A percentile compares a stretch with the other conserved stretches of the same genome.
Evolutionary conservation across 371 early-diverging fungal species (phyloP).

Genomic region (Thermomucor indicae-seudaticae): DNA sequence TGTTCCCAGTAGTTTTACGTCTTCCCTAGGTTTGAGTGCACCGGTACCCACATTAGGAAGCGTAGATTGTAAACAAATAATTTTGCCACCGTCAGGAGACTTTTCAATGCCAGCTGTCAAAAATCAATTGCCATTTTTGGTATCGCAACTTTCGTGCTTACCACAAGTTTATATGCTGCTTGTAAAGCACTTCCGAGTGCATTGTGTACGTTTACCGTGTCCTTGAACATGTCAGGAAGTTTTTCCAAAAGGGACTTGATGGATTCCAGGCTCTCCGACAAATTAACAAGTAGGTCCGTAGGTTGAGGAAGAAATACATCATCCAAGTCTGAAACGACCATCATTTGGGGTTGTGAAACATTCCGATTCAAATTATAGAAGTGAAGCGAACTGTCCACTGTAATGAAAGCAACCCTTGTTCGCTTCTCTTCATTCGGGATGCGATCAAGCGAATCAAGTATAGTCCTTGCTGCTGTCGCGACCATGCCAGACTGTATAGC

Average conservation of each 20-base stretch:
- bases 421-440: conserved; percentile 90
- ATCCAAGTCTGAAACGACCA: conserved; percentile 88
- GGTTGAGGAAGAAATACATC: conserved; percentile 86
- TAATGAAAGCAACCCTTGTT: conserved; percentile 85
- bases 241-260: conserved; percentile 72
- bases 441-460: conserved; percentile 77
- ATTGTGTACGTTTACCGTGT: conserved; percentile 71
- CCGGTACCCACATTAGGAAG: conserved; percentile 82
- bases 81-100: conserved; percentile 87
- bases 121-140: background rate
- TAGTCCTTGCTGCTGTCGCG: conserved; percentile 72
- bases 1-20: conserved; percentile 82
- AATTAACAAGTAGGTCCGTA: conserved; percentile 80
- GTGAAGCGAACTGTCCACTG: conserved; percentile 85
- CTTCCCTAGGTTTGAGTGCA: conserved; percentile 78
- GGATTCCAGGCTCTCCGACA: conserved; percentile 68
- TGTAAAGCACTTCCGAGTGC: conserved; percentile 86
- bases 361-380: conserved; percentile 77
- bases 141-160: conserved; percentile 13
- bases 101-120: conserved; percentile 1
- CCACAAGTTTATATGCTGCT: conserved; percentile 81
- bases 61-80: conserved; percentile 77
- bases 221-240: conserved; percentile 81
- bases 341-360: conserved; percentile 83
- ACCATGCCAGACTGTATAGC: conserved; percentile 80